These are phyloP conservation scores for Fusarium continuum DNA, from an alignment of 2,329 filamentous ascomycete species.

Conservation along the genomic window DNA sequence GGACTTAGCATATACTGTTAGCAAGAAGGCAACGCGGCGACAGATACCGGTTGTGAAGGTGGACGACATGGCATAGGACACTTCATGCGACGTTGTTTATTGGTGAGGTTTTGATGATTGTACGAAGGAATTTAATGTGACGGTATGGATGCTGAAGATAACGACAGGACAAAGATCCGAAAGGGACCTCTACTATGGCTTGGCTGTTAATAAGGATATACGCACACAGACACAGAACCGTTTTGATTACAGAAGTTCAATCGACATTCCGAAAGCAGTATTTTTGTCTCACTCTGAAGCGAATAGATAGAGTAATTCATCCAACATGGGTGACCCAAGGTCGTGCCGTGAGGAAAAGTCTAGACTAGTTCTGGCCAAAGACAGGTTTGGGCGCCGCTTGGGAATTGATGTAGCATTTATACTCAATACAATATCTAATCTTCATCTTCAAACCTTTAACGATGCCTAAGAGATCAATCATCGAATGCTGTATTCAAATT, in stretches of 20 bases:
- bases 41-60: conserved; percentile 55
- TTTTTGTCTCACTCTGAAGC: neutral
- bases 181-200: neutral
- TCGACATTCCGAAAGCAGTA: too few relatives aligned
- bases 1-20: conserved; percentile 75
- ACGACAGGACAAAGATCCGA: neutral
- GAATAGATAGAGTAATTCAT: neutral
- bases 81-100: neutral
- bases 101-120: neutral
- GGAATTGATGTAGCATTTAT: too few relatives aligned
- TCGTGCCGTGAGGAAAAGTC: neutral
- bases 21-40: conserved; percentile 71
- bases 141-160: neutral
- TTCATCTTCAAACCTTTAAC: too few relatives aligned
- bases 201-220: neutral
- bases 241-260: too few relatives aligned
- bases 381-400: too few relatives aligned
- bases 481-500: too few relatives aligned
- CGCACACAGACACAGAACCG: neutral
- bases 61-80: conserved; percentile 56
- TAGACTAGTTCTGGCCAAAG: too few relatives aligned
- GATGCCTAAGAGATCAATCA: too few relatives aligned
- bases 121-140: neutral
- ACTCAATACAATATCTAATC: too few relatives aligned
- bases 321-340: neutral